Evolutionary conservation across 345 rosid genomes (phyloP).

Genomic region (Citrus reticulata): DNA sequence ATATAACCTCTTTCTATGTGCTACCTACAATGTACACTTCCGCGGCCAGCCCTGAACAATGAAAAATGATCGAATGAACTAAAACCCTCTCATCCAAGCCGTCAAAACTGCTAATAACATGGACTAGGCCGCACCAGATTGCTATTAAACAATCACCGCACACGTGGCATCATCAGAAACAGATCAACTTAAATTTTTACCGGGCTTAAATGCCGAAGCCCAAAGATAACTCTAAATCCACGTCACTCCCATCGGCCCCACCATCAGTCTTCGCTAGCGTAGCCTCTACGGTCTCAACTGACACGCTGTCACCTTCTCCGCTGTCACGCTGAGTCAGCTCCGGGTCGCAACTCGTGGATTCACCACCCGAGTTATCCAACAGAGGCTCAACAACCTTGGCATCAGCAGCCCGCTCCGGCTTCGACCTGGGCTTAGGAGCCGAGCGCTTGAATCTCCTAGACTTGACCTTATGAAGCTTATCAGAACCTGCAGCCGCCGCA

Average conservation of each 20-base stretch:
- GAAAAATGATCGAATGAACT: neutral
- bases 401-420: neutral
- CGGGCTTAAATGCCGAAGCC: constrained; percentile 2
- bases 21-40: neutral
- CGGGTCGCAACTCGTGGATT: neutral
- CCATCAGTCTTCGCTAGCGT: constrained; percentile 17
- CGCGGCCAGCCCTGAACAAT: too few species aligned
- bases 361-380: neutral
- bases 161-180: neutral
- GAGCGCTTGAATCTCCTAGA: constrained; percentile 25
- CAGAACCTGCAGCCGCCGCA: neutral
- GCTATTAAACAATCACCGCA: neutral
- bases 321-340: constrained; percentile 16
- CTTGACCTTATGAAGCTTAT: constrained; percentile 24
- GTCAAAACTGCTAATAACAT: neutral
- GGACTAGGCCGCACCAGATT: neutral
- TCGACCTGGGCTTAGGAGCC: constrained; percentile 9
- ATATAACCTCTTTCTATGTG: neutral
- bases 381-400: neutral
- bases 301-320: constrained; percentile 23
- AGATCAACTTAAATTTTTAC: neutral
- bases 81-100: neutral
- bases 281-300: constrained; percentile 36
- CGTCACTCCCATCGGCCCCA: constrained; percentile 17
- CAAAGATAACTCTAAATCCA: constrained; percentile 29